Evolutionary conservation across 345 rosid species (phyloP), one percentile per base, ranked within the genome.

Genomic region (Eucalyptus polyanthemos): DNA sequence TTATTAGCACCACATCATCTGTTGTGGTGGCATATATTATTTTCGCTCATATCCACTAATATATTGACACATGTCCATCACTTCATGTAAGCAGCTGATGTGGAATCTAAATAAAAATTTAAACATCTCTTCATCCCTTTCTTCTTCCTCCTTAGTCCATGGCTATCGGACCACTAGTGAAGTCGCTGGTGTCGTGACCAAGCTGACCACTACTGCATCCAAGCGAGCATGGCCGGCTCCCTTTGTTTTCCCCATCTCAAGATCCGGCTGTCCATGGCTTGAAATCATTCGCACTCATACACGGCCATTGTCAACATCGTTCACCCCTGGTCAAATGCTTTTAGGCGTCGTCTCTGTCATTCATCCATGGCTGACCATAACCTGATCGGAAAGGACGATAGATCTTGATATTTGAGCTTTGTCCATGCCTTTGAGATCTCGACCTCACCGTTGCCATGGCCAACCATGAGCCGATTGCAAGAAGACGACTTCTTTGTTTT

Each of bases 371-470:
- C 25, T 9, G 1, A 53, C 58, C 58, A 53, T 53, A 53, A 8
- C 0, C 1, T 53, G 10, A 53, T 4, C 0, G 25, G 58, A 53
- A 53, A 53, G 58, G 58, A 19, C 25, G 0, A 53, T 53, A 53
- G 58, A 53, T 53, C 25, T 53, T 0, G 11, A 53, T 53, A 21
- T 53, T 53, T 53, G 11, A 53, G 58, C 58, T 53, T 53, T 53
- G 58, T 53, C 24, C 25, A 19, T 53, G 58, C 58, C 58, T 53
- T 0, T 53, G 25, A 53, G 25, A 53, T 53, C 56, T 53, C 0
- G 24, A 53, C 56, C 56, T 53, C 56, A 53, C 10, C 4, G 22
- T 53, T 22, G 10, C 24, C 58, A 53, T 53, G 58, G 58, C 25
- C 25, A 53, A 53, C 25, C 25, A 53, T 53, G 58, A 53, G 58